A percentile compares a stretch with the other conserved stretches of the same genome.
Evolutionary conservation across 23 red algal genomes (phyloP).

Genomic region (Gracilaria gracilis): DNA sequence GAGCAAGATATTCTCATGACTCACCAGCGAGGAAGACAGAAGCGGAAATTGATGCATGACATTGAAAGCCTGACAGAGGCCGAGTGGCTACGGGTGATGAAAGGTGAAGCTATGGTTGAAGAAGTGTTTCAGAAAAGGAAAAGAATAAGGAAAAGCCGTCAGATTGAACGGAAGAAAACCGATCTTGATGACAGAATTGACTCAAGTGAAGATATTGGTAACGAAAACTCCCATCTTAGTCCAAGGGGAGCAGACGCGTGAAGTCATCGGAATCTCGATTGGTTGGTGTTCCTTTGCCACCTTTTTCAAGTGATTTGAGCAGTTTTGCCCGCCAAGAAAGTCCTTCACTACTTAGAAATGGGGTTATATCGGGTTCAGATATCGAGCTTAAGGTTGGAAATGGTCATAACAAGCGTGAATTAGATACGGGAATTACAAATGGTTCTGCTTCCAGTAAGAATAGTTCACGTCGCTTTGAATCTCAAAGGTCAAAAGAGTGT

Average conservation of each 20-base stretch:
- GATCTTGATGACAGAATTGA: constrained; percentile 3
- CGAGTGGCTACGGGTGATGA: constrained; percentile 72
- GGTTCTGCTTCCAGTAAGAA: neutral
- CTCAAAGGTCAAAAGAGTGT: no score
- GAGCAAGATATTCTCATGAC: constrained; percentile 63
- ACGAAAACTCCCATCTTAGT: neutral
- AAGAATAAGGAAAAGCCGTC: constrained; percentile 7
- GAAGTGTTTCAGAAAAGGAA: constrained; percentile 59
- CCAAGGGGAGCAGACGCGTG: neutral
- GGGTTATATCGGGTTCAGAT: neutral
- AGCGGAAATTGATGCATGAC: constrained; percentile 39
- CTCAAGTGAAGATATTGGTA: constrained; percentile 11
- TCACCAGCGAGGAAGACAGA: constrained; percentile 66
- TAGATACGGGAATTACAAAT: neutral
- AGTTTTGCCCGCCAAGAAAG: neutral
- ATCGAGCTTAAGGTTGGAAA: neutral
- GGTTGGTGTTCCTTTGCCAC: neutral
- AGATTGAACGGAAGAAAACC: constrained; percentile 16
- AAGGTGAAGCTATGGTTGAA: constrained; percentile 62
- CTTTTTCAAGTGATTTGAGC: neutral
- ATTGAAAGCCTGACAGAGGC: constrained; percentile 64
- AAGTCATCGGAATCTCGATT: constrained; percentile 1
- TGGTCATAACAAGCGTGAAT: neutral
- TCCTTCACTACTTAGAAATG: neutral
- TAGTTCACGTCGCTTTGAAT: neutral